Evolutionary conservation across 2,329 filamentous ascomycete species (phyloP).

Genomic region (Westerdykella aurantiaca): DNA sequence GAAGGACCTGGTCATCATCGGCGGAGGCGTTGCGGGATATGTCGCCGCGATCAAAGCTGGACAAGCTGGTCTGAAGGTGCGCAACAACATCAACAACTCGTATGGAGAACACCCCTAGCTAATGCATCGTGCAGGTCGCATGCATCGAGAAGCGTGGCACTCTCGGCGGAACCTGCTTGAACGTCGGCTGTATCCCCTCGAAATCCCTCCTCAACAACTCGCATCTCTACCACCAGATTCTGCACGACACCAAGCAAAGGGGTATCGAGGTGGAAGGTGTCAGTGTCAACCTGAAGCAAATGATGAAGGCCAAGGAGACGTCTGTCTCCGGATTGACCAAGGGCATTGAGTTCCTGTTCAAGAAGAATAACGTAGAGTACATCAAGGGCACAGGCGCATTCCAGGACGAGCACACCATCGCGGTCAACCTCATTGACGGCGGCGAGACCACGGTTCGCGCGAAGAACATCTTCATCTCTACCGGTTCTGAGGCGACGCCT

Average conservation of each 20-base stretch:
- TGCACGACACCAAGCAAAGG: conserved; percentile 94
- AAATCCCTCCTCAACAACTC: conserved; percentile 99
- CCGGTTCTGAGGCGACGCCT: conserved; percentile 88
- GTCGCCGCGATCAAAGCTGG: conserved; percentile 98
- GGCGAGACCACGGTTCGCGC: conserved; percentile 80
- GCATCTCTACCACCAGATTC: conserved; percentile 92
- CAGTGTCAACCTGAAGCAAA: conserved; percentile 86
- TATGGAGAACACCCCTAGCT: conserved; percentile 2
- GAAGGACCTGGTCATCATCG: conserved; percentile 96
- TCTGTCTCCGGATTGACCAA: conserved; percentile 87
- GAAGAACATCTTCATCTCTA: conserved; percentile 98
- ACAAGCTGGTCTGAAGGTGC: conserved; percentile 91
- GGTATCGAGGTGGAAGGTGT: conserved; percentile 97
- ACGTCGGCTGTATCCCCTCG: conserved; percentile 98
- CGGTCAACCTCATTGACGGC: conserved; percentile 83
- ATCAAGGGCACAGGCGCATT: conserved; percentile 90
- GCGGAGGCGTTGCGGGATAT: conserved; percentile 96
- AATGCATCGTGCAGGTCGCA: conserved; percentile 58
- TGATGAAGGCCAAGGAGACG: conserved; percentile 98
- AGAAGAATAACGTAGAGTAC: conserved; percentile 99
- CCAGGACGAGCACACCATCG: conserved; percentile 82
- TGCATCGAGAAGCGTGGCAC: conserved; percentile 98
- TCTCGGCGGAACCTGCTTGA: conserved; percentile 94
- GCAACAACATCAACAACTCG: conserved; percentile 2
- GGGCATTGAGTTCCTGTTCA: conserved; percentile 95